phyloP scores from a whole-genome alignment of 2,329 filamentous ascomycete genomes.

The Fusarium sp. region DNA sequence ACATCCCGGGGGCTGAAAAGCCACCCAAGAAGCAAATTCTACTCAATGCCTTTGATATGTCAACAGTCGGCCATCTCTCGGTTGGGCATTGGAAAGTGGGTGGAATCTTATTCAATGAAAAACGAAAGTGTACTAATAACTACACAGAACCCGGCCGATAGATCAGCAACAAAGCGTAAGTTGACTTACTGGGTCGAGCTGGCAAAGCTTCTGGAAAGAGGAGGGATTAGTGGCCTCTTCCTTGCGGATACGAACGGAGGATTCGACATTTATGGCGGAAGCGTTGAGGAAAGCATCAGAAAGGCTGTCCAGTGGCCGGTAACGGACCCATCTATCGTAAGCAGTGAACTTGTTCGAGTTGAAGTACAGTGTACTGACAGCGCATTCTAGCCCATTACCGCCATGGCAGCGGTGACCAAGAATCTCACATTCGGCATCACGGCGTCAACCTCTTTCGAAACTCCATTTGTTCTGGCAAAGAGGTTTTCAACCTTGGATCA shows the following conservation, averaged over 20 bases:
- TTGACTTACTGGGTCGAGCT: constrained; percentile 57
- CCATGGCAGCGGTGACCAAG: not conserved
- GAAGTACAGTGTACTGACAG: not conserved
- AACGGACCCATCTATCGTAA: not conserved
- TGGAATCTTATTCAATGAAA: too few species aligned
- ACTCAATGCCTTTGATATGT: not conserved
- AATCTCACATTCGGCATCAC: not conserved
- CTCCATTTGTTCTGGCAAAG: constrained; percentile 49
- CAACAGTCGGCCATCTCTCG: not conserved
- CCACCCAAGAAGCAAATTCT: not conserved
- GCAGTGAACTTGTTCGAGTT: not conserved
- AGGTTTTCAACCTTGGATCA: constrained; percentile 52
- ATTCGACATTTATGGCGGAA: not conserved
- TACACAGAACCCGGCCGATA: not conserved
- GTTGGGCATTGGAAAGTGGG: not conserved
- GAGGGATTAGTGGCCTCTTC: constrained; percentile 63
- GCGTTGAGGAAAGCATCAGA: constrained; percentile 6
- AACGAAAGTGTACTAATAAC: not conserved
- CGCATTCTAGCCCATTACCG: not conserved
- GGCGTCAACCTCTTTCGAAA: constrained; percentile 26
- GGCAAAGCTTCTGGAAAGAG: constrained; percentile 58
- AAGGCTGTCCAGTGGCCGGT: not conserved
- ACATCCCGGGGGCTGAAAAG: not conserved
- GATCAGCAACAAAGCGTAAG: not conserved
- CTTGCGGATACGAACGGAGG: constrained; percentile 54